Base-by-base conservation (phyloP, 306 rosid genomes). In the Prosopis cineraria region DNA sequence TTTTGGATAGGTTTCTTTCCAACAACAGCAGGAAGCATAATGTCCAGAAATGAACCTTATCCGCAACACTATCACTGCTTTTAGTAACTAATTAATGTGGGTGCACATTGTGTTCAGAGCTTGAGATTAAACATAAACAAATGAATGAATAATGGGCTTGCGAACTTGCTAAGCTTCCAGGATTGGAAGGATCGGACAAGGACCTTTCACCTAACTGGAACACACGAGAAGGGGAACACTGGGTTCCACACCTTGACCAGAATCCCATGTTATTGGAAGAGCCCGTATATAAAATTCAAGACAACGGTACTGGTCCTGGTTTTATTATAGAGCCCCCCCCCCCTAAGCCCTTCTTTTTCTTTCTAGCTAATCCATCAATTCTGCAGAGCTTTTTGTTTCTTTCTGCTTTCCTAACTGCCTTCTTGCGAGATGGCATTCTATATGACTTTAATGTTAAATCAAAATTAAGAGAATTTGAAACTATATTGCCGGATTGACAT, bases 181-280 rank as follows among this genome's bases (percentile, higher is more conserved):
- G 36, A 25, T 22, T 30, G 47, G 50, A 78, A 80, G 65, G 80
- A n/a, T n/a, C n/a, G n/a, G n/a, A 84, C 40, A 55, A 67, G 63
- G 91, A 86, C 89, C 78, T 34, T 70, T 69, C 58, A 88, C 91
- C 90, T 76, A 86, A 86, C 86, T 68, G 27, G 55, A 53, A 79
- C 78, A 78, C 82, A 67, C 36, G n/a, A 63, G 41, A 7, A 10
- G 29, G 80, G 50, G 44, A 31, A 80, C 77, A 79, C 37, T 48
- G 85, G 90, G 94, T 79, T 90, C 89, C 89, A 90, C 70, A 30
- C 44, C 56, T 34, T 79, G 87, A 80, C 86, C 82, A 76, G 74
- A 73, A 80, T 39, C 73, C 76, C 70, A 70, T 44, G 80, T 84
- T 72, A 75, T 79, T 77, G 83, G 79, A 78, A 67, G 70, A 37